Evolutionary conservation across 208 protist species (phyloP), one percentile per base, ranked within the genome.

Genomic region (Trypanosoma conorhini): DNA sequence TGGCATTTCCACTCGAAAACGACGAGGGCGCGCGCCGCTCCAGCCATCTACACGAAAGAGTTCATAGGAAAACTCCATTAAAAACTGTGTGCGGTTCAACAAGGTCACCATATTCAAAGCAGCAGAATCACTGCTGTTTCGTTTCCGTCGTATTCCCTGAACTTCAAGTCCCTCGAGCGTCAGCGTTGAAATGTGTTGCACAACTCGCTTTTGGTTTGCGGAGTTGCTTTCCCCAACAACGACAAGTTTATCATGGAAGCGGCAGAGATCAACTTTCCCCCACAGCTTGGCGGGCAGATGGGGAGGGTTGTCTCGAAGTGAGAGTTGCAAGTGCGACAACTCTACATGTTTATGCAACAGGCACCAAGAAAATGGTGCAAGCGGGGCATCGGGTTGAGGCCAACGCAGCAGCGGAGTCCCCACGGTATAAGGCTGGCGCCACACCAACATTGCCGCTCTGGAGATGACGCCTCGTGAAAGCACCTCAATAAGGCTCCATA

Each of bases 401-500:
- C 62, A 70, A 22, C 33, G 38, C 10, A 56, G 52, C 15, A 58
- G 0, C 17, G n/a, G 19, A 52, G 10, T 51, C 15, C 46, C 60
- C 8, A 22, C 8, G 44, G 56, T 54, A 21, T 67, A 72, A 24
- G 74, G 66, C 22, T n/a, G 48, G 44, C 74, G 58, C 58, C 68
- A 73, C 10, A 61, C 57, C 9, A 52, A 55, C 56, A 35, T 60
- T 22, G 30, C 50, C 30, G 48, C 76, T 44, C 74, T 76, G 13
- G 59, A 66, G 42, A 88, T 61, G 22, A 85, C 30, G 38, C 83
- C 83, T 19, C 75, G 70, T 61, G 74, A 76, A 50, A 52, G 26
- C 21, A 76, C 21, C 33, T 88, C 83, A 8, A 81, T 35, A 15
- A 84, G 59, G 17, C 44, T 17, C 74, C 76, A 73, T 58, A 85